Conservation (phyloP, 768 basidiomycete genomes). For the Lentinula guzmanii region DNA sequence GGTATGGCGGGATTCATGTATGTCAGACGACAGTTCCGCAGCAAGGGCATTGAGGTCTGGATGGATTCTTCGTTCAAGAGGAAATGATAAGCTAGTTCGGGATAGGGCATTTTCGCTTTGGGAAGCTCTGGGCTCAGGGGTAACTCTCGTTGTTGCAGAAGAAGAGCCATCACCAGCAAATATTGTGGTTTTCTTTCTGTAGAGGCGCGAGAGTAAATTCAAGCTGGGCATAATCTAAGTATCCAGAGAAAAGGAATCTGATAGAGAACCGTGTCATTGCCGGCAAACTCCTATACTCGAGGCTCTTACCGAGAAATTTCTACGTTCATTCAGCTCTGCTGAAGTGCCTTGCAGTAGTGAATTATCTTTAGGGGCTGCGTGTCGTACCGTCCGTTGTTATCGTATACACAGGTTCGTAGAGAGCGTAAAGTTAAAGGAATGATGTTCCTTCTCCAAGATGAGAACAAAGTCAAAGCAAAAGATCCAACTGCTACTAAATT, state of each 20-base stretch:
- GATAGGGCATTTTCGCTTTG: background rate
- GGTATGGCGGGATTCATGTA: background rate
- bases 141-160: background rate
- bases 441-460: background rate
- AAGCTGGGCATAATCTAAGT: background rate
- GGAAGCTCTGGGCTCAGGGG: background rate
- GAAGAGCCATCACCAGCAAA: background rate
- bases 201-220: background rate
- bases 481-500: background rate
- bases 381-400: background rate
- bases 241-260: background rate
- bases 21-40: background rate
- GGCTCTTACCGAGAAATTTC: background rate
- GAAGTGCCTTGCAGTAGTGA: background rate
- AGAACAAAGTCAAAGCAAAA: background rate
- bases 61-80: constrained; percentile 5
- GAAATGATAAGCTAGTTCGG: background rate
- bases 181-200: background rate
- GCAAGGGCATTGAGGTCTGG: constrained; percentile 6
- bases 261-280: background rate
- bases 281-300: background rate
- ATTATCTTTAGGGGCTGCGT: background rate
- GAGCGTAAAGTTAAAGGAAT: background rate
- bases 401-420: background rate
- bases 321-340: constrained; percentile 5